Evolutionary conservation across 208 protist genomes (phyloP).

Genomic region (Giardia duodenalis): DNA sequence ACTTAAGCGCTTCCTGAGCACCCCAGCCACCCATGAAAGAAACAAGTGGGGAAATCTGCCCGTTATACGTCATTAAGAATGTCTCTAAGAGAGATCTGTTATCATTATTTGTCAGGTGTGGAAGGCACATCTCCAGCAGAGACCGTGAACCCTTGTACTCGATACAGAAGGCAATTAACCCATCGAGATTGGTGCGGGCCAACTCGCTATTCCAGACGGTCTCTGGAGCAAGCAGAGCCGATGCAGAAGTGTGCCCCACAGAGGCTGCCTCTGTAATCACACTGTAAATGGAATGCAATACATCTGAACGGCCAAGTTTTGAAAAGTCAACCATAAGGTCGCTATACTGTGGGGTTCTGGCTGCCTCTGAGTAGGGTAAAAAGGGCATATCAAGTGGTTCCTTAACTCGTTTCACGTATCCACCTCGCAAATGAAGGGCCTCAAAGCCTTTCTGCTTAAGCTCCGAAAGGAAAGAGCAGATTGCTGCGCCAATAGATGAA

Average conservation of each 20-base stretch:
- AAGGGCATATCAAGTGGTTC: not conserved
- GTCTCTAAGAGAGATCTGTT: not conserved
- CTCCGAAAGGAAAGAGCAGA: not conserved
- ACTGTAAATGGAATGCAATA: not conserved
- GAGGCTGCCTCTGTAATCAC: not conserved
- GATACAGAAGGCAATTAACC: not conserved
- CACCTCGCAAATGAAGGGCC: not conserved
- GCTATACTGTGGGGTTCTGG: not conserved
- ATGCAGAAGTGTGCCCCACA: not conserved
- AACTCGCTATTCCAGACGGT: not conserved
- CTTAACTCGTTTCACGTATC: constrained; percentile 8
- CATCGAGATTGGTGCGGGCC: not conserved
- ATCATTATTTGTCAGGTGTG: not conserved
- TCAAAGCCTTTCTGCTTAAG: not conserved
- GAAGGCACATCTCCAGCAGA: not conserved
- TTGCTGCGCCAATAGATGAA: not conserved
- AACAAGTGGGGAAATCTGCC: not conserved
- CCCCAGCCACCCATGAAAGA: constrained; percentile 21
- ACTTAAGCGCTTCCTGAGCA: constrained; percentile 56
- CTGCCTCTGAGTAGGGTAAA: not conserved
- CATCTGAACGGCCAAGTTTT: not conserved
- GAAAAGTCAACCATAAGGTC: constrained; percentile 3
- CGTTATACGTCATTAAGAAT: not conserved
- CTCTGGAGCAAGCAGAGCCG: not conserved
- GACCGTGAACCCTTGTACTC: not conserved